These are phyloP conservation scores for Rhodomyrtus psidioides DNA, from an alignment of 441 rosid species.

Conservation along the genomic window DNA sequence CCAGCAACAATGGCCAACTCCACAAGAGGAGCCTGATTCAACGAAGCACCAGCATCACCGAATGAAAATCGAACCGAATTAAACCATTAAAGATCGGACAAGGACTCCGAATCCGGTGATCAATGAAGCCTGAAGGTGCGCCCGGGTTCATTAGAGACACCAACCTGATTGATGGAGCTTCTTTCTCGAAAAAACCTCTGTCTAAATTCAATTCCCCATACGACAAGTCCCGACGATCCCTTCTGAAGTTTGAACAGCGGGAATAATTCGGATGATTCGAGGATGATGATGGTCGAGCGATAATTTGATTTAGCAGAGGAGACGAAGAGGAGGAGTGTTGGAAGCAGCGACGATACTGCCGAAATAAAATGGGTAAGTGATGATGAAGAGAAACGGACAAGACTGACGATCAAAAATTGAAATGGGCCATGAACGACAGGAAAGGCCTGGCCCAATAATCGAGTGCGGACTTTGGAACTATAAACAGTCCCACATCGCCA, in stretches of 20 bases:
- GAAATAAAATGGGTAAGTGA: neutral
- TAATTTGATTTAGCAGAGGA: neutral
- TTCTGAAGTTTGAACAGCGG: neutral
- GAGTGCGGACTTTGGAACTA: neutral
- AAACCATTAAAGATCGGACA: neutral
- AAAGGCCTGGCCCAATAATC: neutral
- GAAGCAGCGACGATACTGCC: neutral
- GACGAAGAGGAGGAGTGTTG: neutral
- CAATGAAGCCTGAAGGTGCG: neutral
- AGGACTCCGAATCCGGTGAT: neutral
- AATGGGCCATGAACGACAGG: neutral
- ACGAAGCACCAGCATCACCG: neutral
- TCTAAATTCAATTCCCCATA: neutral
- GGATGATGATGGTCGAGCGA: neutral
- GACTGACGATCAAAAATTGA: neutral
- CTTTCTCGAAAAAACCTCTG: neutral
- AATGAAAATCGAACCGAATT: neutral
- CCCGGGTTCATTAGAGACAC: neutral
- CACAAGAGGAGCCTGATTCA: neutral
- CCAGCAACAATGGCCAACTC: neutral
- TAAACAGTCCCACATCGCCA: neutral
- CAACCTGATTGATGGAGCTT: neutral
- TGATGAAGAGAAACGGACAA: neutral
- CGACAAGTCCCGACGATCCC: neutral
- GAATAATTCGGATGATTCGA: neutral